phyloP scores from a whole-genome alignment of 2,329 filamentous ascomycete species.

The Claviceps sorghi region DNA sequence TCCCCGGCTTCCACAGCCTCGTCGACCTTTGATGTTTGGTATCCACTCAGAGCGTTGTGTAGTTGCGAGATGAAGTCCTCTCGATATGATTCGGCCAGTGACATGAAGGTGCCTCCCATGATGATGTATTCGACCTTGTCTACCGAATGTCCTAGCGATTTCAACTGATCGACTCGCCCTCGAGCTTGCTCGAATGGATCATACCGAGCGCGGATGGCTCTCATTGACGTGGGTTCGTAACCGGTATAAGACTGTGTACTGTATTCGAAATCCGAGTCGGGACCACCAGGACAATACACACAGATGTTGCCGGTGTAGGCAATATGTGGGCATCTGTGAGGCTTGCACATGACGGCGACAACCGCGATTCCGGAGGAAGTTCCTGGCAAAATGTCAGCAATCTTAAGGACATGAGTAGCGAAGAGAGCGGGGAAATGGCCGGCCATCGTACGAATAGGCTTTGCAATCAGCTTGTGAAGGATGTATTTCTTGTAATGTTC shows the following conservation, averaged over 20 bases:
- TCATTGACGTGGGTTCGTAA: constrained; percentile 97
- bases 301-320: constrained; percentile 98
- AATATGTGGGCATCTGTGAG: constrained; percentile 92
- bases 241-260: constrained; percentile 98
- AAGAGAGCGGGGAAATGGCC: too few species aligned
- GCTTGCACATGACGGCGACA: constrained; percentile 99
- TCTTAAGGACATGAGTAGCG: background rate
- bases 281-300: constrained; percentile 94
- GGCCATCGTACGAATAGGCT: constrained; percentile 61
- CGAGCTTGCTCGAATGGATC: constrained; percentile 96
- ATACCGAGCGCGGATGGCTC: constrained; percentile 89
- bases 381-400: constrained; percentile 30
- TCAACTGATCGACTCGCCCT: constrained; percentile 91
- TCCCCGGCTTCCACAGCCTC: constrained; percentile 89
- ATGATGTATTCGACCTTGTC: constrained; percentile 99
- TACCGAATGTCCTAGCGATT: constrained; percentile 86
- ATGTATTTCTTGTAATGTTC: constrained; percentile 99
- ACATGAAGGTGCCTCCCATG: constrained; percentile 99
- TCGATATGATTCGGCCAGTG: constrained; percentile 71
- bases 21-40: constrained; percentile 86
- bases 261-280: constrained; percentile 97
- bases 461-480: constrained; percentile 86
- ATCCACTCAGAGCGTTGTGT: constrained; percentile 92
- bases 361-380: constrained; percentile 96
- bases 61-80: constrained; percentile 91